These are phyloP conservation scores for Hsuehochloa calcarea DNA, from an alignment of 176 grass and related monocot genomes.

Conservation along the genomic window DNA sequence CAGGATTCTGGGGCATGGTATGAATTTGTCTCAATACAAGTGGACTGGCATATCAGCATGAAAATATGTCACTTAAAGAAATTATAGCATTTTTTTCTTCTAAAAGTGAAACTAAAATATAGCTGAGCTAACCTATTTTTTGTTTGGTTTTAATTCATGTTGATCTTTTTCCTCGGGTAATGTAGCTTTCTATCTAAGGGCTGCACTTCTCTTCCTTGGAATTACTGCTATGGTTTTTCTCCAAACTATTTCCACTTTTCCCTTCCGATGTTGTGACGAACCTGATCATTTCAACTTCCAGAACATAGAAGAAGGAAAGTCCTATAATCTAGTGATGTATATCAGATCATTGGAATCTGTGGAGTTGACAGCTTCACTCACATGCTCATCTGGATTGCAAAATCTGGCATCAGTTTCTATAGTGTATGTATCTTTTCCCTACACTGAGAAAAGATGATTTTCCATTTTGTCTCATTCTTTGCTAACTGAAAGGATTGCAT, in stretches of 20 bases:
- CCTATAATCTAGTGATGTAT: conserved; percentile 77
- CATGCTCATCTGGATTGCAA: conserved; percentile 55
- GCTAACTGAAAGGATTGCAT: not conserved
- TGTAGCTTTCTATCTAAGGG: too few relatives aligned
- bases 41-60: not conserved
- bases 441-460: too few relatives aligned
- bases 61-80: not conserved
- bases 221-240: too few relatives aligned
- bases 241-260: not conserved
- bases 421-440: conserved; percentile 44
- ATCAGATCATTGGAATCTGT: conserved; percentile 49
- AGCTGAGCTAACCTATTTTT: not conserved
- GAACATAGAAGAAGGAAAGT: conserved; percentile 88
- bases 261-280: not conserved
- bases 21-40: not conserved
- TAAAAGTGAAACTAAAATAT: too few relatives aligned
- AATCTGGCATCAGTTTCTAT: conserved; percentile 58
- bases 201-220: too few relatives aligned
- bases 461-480: too few relatives aligned
- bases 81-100: too few relatives aligned
- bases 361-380: conserved; percentile 61
- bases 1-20: conserved; percentile 99
- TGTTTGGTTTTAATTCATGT: not conserved
- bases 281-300: conserved; percentile 42
- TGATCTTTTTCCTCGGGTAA: too few relatives aligned